These are phyloP conservation scores for Botrytis galanthina DNA, from an alignment of 2,329 filamentous ascomycete genomes.

Conservation along the genomic window DNA sequence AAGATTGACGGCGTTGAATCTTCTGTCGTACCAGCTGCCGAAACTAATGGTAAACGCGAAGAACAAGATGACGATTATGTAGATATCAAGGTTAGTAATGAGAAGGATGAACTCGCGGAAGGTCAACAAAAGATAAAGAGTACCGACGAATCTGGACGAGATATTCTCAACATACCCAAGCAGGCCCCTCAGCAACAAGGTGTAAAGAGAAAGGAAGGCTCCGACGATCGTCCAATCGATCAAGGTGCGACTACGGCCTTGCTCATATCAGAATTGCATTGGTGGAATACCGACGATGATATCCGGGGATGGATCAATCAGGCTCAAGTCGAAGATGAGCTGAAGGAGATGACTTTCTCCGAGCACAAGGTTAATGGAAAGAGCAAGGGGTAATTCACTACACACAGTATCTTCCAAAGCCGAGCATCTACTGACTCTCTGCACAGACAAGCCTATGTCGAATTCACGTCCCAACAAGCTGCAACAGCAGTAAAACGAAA, in stretches of 20 bases:
- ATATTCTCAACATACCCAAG: constrained; percentile 39
- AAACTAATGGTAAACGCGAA: constrained; percentile 33
- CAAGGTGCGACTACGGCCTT: constrained; percentile 65
- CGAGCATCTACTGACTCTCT: not conserved
- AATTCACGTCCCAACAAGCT: constrained; percentile 79
- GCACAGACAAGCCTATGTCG: constrained; percentile 69
- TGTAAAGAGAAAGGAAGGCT: constrained; percentile 59
- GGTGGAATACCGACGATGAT: constrained; percentile 97
- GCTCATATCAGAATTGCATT: constrained; percentile 85
- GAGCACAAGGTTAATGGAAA: constrained; percentile 99
- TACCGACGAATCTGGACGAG: constrained; percentile 41
- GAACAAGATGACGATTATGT: constrained; percentile 44
- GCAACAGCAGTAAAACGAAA: constrained; percentile 81
- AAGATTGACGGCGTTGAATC: constrained; percentile 40
- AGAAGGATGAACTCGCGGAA: constrained; percentile 34
- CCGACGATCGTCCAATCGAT: constrained; percentile 58
- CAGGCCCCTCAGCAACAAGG: constrained; percentile 50
- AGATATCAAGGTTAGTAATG: constrained; percentile 44
- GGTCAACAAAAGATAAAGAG: constrained; percentile 45
- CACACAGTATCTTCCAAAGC: not conserved
- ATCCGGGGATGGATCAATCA: constrained; percentile 81
- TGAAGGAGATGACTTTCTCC: constrained; percentile 93
- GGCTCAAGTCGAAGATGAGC: constrained; percentile 76
- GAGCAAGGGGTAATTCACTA: constrained; percentile 77
- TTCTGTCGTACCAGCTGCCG: constrained; percentile 28